Evolutionary conservation across 2,329 filamentous ascomycete genomes (phyloP).

Genomic region (Ciborinia camelliae): DNA sequence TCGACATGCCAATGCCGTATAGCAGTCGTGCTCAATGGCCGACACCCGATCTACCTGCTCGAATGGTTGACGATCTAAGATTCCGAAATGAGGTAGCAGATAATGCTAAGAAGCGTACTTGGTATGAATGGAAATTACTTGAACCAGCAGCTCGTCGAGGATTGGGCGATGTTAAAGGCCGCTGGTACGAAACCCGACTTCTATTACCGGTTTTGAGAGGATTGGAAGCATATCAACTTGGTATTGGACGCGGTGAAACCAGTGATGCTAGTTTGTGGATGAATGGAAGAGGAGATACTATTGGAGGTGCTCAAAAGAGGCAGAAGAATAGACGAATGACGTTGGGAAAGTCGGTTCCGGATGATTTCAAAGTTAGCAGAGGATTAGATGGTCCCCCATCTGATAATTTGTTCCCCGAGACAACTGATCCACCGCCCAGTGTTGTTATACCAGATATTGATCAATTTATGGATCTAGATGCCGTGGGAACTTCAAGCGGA

Average conservation of each 20-base stretch:
- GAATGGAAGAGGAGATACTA: slow-evolving; percentile 45
- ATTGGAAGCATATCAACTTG: slow-evolving; percentile 37
- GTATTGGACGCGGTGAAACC: slow-evolving; percentile 38
- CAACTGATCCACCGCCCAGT: slow-evolving; percentile 10
- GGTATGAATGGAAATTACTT: slow-evolving; percentile 36
- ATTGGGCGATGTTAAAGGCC: slow-evolving; percentile 52
- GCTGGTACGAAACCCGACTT: slow-evolving; percentile 57
- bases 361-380: slow-evolving; percentile 36
- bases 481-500: background rate
- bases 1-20: slow-evolving; percentile 40
- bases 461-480: slow-evolving; percentile 25
- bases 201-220: slow-evolving; percentile 43
- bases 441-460: slow-evolving; percentile 20
- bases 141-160: slow-evolving; percentile 34
- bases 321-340: slow-evolving; percentile 38
- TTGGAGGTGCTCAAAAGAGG: slow-evolving; percentile 31
- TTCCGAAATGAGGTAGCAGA: slow-evolving; percentile 50
- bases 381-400: slow-evolving; percentile 36
- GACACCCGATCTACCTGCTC: slow-evolving; percentile 46
- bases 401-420: slow-evolving; percentile 35
- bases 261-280: slow-evolving; percentile 45
- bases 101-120: slow-evolving; percentile 30
- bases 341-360: slow-evolving; percentile 37
- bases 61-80: slow-evolving; percentile 39
- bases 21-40: slow-evolving; percentile 39